Conservation (phyloP, 192 early-diverging fungal species). For the Allomyces arbusculus region DNA sequence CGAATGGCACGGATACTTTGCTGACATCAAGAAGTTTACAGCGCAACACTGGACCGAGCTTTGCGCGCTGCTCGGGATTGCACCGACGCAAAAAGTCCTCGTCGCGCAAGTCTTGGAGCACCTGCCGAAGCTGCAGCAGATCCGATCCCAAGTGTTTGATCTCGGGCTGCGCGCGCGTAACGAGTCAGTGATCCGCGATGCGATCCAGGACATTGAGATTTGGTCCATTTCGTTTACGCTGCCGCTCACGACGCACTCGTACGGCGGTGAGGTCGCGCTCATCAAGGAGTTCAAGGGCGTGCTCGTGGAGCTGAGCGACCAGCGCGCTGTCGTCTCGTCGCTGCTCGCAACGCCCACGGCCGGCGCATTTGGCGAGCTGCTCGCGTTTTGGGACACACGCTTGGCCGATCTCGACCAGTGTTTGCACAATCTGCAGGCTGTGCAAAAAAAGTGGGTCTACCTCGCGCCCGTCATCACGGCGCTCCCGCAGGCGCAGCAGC, state of each 20-base stretch:
- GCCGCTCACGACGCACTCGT: constrained; percentile 89
- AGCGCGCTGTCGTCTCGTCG: constrained; percentile 76
- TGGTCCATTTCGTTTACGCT: constrained; percentile 82
- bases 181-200: constrained; percentile 98
- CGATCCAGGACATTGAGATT: constrained; percentile 72
- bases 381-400: constrained; percentile 82
- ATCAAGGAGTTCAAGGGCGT: constrained; percentile 96
- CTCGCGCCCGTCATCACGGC: constrained; percentile 94
- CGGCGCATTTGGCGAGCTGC: constrained; percentile 96
- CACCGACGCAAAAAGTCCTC: neutral
- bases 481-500: constrained; percentile 77
- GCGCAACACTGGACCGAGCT: neutral
- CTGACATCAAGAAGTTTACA: neutral
- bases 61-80: neutral
- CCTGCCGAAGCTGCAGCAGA: constrained; percentile 73
- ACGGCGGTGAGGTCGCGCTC: constrained; percentile 23
- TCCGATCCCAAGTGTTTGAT: constrained; percentile 63
- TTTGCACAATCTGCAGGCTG: constrained; percentile 98
- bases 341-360: constrained; percentile 97
- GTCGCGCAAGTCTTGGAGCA: constrained; percentile 42
- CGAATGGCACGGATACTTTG: neutral
- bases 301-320: constrained; percentile 85
- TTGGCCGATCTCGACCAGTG: constrained; percentile 83
- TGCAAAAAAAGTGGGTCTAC: constrained; percentile 99
- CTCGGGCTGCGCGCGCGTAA: constrained; percentile 83